phyloP scores from a whole-genome alignment of 2,329 filamentous ascomycete genomes.

The Fusarium domesticum region DNA sequence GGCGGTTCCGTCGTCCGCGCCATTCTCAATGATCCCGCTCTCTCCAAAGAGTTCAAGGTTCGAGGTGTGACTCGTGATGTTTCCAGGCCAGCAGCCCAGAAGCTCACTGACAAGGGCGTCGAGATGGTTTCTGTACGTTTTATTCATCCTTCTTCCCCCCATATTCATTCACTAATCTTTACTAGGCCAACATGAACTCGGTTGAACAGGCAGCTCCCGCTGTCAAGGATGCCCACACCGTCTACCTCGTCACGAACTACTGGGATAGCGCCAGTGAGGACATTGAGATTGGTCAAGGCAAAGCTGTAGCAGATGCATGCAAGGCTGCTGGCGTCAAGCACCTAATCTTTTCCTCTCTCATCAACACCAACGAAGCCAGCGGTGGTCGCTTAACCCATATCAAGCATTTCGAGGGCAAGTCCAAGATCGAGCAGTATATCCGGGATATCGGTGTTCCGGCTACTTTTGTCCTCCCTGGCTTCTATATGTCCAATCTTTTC shows the following conservation, averaged over 20 bases:
- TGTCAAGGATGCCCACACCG: constrained; percentile 42
- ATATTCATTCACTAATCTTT: neutral
- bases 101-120: constrained; percentile 40
- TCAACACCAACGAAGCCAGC: constrained; percentile 37
- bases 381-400: constrained; percentile 39
- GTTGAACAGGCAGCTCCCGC: constrained; percentile 35
- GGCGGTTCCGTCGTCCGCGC: constrained; percentile 45
- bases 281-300: constrained; percentile 43
- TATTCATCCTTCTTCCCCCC: fast-evolving
- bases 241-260: constrained; percentile 42
- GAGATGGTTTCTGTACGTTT: constrained; percentile 39
- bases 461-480: constrained; percentile 51
- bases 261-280: constrained; percentile 36
- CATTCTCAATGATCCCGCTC: constrained; percentile 45
- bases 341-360: constrained; percentile 46
- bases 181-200: constrained; percentile 42
- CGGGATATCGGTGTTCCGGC: constrained; percentile 45
- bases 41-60: constrained; percentile 43
- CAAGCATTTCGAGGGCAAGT: constrained; percentile 56
- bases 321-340: constrained; percentile 44
- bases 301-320: constrained; percentile 44
- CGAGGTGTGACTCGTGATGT: constrained; percentile 48
- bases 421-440: constrained; percentile 56
- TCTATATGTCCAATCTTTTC: constrained; percentile 53
- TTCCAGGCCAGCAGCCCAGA: constrained; percentile 39